Evolutionary conservation across 306 rosid species (phyloP), one percentile per base, ranked within the genome.

Genomic region (Myrica gale): DNA sequence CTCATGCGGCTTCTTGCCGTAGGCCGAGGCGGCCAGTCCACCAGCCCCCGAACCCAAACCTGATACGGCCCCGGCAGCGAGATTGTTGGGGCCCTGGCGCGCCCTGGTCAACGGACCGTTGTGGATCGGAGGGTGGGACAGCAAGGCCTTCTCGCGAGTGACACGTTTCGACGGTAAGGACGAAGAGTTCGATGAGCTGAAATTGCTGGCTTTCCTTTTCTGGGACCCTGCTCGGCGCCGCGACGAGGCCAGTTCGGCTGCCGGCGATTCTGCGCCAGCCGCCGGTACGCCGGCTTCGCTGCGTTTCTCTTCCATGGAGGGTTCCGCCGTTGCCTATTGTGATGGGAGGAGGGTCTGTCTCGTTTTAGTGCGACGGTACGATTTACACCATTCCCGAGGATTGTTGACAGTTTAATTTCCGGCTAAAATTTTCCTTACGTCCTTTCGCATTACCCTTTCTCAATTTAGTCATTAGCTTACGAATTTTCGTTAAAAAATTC

Each of bases 91-190:
- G 73, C 85, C 91, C 77, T 88, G 97, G 19, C 97, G 98, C 61
- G 91, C 97, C 85, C 98, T 78, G n/a, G 98, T 93, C 74, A 89
- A 73, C 50, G 97, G 97, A 9, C 98, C 98, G 84, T 84, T 90
- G 85, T 93, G 98, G 65, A 81, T 87, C 72, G 87, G 86, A 68
- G 75, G 74, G 57, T 87, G 88, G 55, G 84, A 76, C 37, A 84
- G 84, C 23, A 72, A 68, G 58, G 96, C 76, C 81, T 90, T 93
- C 62, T 93, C 96, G 62, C 98, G 96, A 72, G 90, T 79, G 57
- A 79, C 55, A 75, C 98, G 98, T 80, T 93, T 93, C 77, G 98
- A 91, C 19, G 93, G 76, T 3, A 86, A 61, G 19, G 98, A 88
- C 16, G 90, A 88, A 75, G 90, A 84, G 76, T 76, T 83, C 42